Base-by-base conservation (phyloP, 257 asterid genomes). In the Solanum corneliomulleri region DNA sequence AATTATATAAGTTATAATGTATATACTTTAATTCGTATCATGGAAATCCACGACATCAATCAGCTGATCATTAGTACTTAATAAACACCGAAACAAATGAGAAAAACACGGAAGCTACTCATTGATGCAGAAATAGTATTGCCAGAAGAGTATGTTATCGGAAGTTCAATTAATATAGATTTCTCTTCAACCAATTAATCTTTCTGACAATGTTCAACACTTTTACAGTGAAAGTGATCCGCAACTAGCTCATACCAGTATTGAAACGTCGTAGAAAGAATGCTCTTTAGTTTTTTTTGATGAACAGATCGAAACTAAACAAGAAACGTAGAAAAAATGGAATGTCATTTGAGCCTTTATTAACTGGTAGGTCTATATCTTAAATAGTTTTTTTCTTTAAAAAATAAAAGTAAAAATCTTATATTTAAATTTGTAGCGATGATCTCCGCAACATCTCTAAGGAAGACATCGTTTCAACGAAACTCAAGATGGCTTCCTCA, bases 71-170 rank as follows among this genome's bases (percentile, higher is more conserved):
- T 76, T 91, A 87, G 92, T 86, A 86, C 69, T 94, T 71, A 82
- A 85, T 90, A 91, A 77, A 91, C 93, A 3, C 33, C 87, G 52
- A 78, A n/a, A 14, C 77, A 83, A 86, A 88, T 89, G 78, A 87
- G 83, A 87, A 94, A 93, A 91, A 94, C 83, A 89, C 92, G 92
- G 86, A 94, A 83, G 75, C 93, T 87, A 85, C 87, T 37, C 82
- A 94, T 42, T 21, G 98, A 97, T 47, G 83, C 89, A 1, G 10
- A 12, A 11, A 88, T 92, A 25, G 94, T 94, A 71, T 80, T 95
- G 80, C 89, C 90, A 85, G 95, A 94, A 37, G 29, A 16, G 97
- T 94, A 94, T 78, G 80, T 31, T 84, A 37, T 77, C 75, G 42
- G 76, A 7, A 35, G 80, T 39, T 31, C 33, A 31, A 3, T 89